Conservation (phyloP, 2,329 filamentous ascomycete genomes). For the Pyrenochaeta sp. region DNA sequence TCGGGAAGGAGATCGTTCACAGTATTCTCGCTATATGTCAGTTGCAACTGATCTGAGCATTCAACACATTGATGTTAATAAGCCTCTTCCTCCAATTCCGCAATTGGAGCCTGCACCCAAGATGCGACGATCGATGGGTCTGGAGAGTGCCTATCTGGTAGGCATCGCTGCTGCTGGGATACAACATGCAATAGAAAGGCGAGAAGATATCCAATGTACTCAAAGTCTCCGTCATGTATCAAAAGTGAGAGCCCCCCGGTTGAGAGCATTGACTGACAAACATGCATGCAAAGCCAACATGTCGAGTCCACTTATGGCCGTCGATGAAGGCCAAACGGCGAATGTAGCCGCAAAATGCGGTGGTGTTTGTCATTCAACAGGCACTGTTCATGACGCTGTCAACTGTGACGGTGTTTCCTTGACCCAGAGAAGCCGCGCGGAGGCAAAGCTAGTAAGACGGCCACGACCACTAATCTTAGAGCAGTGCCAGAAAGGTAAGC, state of each 20-base stretch:
- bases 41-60: constrained; percentile 8
- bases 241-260: constrained; percentile 3
- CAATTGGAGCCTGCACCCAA: constrained; percentile 3
- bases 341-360: constrained; percentile 24
- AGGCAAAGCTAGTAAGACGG: not conserved
- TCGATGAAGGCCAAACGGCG: constrained; percentile 2
- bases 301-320: constrained; percentile 20
- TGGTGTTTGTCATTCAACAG: constrained; percentile 22
- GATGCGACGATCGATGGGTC: not conserved
- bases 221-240: not conserved
- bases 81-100: constrained; percentile 25
- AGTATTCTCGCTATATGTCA: constrained; percentile 16
- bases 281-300: constrained; percentile 3
- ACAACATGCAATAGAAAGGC: not conserved
- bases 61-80: constrained; percentile 13
- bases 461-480: not conserved
- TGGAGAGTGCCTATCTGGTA: not conserved
- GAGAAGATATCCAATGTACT: not conserved
- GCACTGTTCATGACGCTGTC: constrained; percentile 13
- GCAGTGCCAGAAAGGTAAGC: constrained; percentile 1
- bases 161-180: not conserved
- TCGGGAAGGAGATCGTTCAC: constrained; percentile 10
- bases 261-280: constrained; percentile 8
- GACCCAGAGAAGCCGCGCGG: not conserved
- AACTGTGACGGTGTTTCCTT: constrained; percentile 1